Percentiles rank a stretch among this genome's conserved stretches.
These are phyloP conservation scores for Hypoxylon lienhwacheense DNA, from an alignment of 495 filamentous ascomycete genomes.

Conservation along the genomic window DNA sequence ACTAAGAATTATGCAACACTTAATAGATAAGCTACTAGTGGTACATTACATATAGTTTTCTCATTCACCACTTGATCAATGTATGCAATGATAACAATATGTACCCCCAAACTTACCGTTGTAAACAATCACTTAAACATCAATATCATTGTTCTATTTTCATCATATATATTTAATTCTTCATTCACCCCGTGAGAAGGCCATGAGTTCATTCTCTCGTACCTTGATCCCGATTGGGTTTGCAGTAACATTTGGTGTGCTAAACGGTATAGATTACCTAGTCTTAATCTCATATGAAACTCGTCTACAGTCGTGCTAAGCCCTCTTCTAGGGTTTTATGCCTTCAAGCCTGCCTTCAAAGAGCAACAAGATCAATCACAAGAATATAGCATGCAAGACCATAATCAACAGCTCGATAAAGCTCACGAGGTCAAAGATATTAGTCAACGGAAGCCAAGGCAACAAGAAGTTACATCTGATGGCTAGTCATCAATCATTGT, in stretches of 20 bases:
- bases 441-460: slow-evolving; percentile 2
- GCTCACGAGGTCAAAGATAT: neutral
- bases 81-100: no score
- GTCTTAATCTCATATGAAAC: neutral
- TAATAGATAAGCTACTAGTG: no score
- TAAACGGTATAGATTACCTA: slow-evolving; percentile 38
- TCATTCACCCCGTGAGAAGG: neutral
- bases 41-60: no score
- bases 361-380: slow-evolving; percentile 41
- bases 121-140: neutral
- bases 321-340: slow-evolving; percentile 44
- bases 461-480: neutral
- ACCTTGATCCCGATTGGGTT: slow-evolving; percentile 28
- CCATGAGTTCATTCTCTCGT: slow-evolving; percentile 36
- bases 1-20: no score
- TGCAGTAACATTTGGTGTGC: slow-evolving; percentile 36
- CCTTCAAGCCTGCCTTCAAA: slow-evolving; percentile 46
- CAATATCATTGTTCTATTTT: no score
- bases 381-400: slow-evolving; percentile 2
- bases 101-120: neutral
- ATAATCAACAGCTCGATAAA: slow-evolving; percentile 11
- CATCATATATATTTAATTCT: no score
- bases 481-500: slow-evolving; percentile 3
- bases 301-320: slow-evolving; percentile 9
- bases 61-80: no score